Evolutionary conservation across 345 rosid species (phyloP).

Genomic region (Isatis tinctoria): DNA sequence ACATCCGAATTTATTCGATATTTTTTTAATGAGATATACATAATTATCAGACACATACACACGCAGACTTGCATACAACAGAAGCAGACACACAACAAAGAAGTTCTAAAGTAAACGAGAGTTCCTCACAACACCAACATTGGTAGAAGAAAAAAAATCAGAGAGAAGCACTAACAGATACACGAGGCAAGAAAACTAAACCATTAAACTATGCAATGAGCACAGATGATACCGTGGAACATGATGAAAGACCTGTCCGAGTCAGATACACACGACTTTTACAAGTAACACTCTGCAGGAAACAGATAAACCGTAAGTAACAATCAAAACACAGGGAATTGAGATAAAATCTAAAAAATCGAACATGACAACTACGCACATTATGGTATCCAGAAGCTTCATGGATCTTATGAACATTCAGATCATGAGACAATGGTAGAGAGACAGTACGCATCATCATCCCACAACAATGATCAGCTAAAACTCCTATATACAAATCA

Average conservation of each 20-base stretch:
- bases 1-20: not conserved
- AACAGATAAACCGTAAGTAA: not conserved
- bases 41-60: not conserved
- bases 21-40: not conserved
- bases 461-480: conserved; percentile 3
- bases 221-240: conserved; percentile 48
- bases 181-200: conserved; percentile 12
- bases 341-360: not conserved
- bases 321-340: not conserved
- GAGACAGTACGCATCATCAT: conserved; percentile 50
- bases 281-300: conserved; percentile 37
- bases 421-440: conserved; percentile 50
- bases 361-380: conserved; percentile 24
- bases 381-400: conserved; percentile 31
- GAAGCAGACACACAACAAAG: not conserved
- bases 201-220: conserved; percentile 18
- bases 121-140: not conserved
- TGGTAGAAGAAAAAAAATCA: not conserved
- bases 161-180: not conserved
- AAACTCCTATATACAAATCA: conserved; percentile 10
- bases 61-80: not conserved
- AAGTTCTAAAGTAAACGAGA: not conserved
- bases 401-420: conserved; percentile 35
- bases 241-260: conserved; percentile 50
- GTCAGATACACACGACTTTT: conserved; percentile 40